phyloP scores from a whole-genome alignment of 768 basidiomycete species.

The Gloeophyllum trabeum region DNA sequence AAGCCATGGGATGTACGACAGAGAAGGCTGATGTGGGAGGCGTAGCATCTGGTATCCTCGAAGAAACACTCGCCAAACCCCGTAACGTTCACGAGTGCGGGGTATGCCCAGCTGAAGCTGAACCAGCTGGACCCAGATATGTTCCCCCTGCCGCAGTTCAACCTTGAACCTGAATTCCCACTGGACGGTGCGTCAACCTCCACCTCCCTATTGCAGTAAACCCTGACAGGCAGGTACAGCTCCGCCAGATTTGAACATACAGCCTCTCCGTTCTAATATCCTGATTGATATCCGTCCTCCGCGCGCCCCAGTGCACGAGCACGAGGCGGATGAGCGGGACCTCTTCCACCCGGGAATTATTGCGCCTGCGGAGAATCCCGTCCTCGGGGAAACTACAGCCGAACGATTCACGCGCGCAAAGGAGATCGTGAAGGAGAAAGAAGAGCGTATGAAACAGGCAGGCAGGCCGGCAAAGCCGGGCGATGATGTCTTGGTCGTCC shows the following conservation, averaged over 20 bases:
- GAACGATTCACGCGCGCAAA: constrained; percentile 29
- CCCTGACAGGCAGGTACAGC: too few species aligned
- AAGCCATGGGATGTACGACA: too few species aligned
- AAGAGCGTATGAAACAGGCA: constrained; percentile 17
- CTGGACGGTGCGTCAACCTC: constrained; percentile 18
- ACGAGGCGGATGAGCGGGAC: constrained; percentile 15
- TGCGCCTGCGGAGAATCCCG: constrained; percentile 11
- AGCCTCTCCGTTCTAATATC: constrained; percentile 29
- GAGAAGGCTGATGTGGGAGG: constrained; percentile 3
- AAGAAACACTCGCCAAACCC: constrained; percentile 48
- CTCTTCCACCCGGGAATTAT: constrained; percentile 17
- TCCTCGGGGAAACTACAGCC: constrained; percentile 17
- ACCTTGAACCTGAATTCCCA: constrained; percentile 25
- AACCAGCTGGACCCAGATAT: constrained; percentile 59
- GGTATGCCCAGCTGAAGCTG: constrained; percentile 61
- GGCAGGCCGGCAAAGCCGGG: constrained; percentile 24
- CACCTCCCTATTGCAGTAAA: background rate
- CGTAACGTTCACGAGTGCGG: constrained; percentile 65
- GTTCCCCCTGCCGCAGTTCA: constrained; percentile 59
- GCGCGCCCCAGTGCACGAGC: constrained; percentile 25
- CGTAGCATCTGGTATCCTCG: constrained; percentile 69
- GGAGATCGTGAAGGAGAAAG: constrained; percentile 18
- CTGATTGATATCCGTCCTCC: constrained; percentile 35
- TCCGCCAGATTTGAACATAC: too few species aligned
- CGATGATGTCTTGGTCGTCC: constrained; percentile 54